phyloP scores from a whole-genome alignment of 2,329 filamentous ascomycete species.

The Kalmusia sp. region DNA sequence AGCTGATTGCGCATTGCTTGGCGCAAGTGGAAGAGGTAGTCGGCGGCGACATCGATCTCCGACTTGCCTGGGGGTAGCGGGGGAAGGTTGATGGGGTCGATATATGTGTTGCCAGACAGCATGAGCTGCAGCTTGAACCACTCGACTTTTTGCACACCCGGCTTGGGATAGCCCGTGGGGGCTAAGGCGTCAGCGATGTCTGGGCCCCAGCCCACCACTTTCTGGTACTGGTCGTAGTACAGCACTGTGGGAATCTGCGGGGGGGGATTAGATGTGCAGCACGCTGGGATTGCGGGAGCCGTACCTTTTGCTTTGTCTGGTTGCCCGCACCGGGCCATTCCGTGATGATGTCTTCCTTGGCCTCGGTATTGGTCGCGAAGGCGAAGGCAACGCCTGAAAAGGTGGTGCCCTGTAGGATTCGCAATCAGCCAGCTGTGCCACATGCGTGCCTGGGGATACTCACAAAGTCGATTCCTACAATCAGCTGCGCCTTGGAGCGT shows the following conservation, averaged over 20 bases:
- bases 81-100: conserved; percentile 97
- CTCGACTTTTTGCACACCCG: conserved; percentile 97
- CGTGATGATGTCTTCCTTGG: conserved; percentile 97
- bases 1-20: conserved; percentile 96
- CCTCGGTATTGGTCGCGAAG: conserved; percentile 93
- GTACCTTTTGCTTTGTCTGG: conserved; percentile 97
- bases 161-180: conserved; percentile 96
- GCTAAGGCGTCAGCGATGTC: conserved; percentile 97
- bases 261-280: conserved; percentile 4
- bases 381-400: conserved; percentile 96
- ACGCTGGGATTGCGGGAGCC: background rate
- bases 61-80: conserved; percentile 97
- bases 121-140: conserved; percentile 99
- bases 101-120: conserved; percentile 98
- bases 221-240: conserved; percentile 99
- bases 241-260: conserved; percentile 94
- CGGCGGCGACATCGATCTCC: conserved; percentile 98
- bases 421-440: conserved; percentile 23
- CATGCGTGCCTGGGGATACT: conserved; percentile 19
- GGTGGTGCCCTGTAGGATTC: conserved; percentile 76
- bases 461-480: conserved; percentile 99
- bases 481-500: conserved; percentile 93
- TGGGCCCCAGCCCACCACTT: conserved; percentile 98
- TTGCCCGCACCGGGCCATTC: conserved; percentile 98
- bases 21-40: conserved; percentile 97